Conservation (phyloP, 768 basidiomycete species). For the Kwoniella newhampshirensis region DNA sequence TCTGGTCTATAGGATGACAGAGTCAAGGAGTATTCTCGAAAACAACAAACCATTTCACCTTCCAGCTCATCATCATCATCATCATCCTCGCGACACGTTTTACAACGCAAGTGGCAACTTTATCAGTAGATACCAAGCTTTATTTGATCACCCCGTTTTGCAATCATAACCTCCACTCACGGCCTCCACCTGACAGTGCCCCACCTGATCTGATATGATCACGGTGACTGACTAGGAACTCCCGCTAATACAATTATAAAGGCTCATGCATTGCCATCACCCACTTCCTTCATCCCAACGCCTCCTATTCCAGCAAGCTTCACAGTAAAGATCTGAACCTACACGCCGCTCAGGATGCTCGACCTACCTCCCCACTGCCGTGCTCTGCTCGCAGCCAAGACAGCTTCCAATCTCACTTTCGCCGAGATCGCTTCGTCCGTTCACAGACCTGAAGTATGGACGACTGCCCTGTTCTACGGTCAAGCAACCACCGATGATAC, state of each 20-base stretch:
- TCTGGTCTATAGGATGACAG: no score
- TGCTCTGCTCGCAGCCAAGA: slow-evolving; percentile 29
- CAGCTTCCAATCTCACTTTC: slow-evolving; percentile 37
- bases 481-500: slow-evolving; percentile 33
- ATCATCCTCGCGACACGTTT: no score
- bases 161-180: no score
- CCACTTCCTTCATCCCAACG: not conserved
- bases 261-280: not conserved
- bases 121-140: no score
- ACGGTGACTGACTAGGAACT: no score
- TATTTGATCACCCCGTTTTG: no score
- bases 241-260: not conserved
- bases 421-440: slow-evolving; percentile 37
- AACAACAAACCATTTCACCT: slow-evolving; percentile 1
- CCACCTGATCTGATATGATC: not conserved
- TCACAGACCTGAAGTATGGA: slow-evolving; percentile 50
- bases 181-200: not conserved
- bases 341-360: slow-evolving; percentile 5
- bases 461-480: slow-evolving; percentile 49
- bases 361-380: slow-evolving; percentile 20
- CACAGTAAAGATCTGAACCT: not conserved
- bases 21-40: no score
- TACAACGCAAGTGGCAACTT: no score
- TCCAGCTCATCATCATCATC: slow-evolving; percentile 21
- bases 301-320: not conserved